Conservation (phyloP, 345 rosid species). For the Brassica nigra region DNA sequence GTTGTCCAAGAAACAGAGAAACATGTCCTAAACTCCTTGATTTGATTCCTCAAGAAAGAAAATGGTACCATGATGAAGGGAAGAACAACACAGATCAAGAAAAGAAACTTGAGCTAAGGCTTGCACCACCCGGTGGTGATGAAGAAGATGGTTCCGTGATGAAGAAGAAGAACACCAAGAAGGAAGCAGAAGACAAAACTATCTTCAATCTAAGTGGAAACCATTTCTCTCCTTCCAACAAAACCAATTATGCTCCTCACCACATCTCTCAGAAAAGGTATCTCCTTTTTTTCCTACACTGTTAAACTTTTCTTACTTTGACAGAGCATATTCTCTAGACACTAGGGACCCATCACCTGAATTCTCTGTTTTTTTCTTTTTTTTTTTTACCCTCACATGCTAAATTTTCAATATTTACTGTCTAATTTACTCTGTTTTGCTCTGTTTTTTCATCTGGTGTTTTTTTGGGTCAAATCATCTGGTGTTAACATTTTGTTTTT, state of each 20-base stretch:
- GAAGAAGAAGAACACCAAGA: conserved; percentile 31
- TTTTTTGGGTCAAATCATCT: not conserved
- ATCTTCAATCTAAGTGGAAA: conserved; percentile 47
- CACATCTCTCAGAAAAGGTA: conserved; percentile 48
- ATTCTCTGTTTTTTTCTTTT: conserved; percentile 11
- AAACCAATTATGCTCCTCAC: conserved; percentile 45
- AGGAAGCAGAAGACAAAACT: conserved; percentile 47
- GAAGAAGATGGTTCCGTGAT: conserved; percentile 58
- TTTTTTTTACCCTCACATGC: conserved; percentile 25
- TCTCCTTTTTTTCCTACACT: conserved; percentile 42
- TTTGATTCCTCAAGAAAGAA: conserved; percentile 62
- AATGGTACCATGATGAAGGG: conserved; percentile 43
- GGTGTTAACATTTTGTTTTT: not conserved
- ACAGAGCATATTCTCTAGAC: conserved; percentile 51
- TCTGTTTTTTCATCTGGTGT: not conserved
- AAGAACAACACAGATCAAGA: conserved; percentile 54
- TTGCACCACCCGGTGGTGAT: conserved; percentile 76
- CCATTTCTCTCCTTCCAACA: conserved; percentile 42
- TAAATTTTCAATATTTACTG: conserved; percentile 12
- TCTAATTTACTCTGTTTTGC: conserved; percentile 9
- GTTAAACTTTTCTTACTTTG: conserved; percentile 36
- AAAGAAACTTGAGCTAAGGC: conserved; percentile 90
- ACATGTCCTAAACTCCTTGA: conserved; percentile 62
- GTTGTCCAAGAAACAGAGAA: conserved; percentile 51
- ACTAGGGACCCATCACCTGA: conserved; percentile 48